Percentiles rank a stretch among this genome's conserved stretches.
These are phyloP conservation scores for Grosmannia clavigera DNA, from an alignment of 2,329 filamentous ascomycete genomes.

Conservation along the genomic window DNA sequence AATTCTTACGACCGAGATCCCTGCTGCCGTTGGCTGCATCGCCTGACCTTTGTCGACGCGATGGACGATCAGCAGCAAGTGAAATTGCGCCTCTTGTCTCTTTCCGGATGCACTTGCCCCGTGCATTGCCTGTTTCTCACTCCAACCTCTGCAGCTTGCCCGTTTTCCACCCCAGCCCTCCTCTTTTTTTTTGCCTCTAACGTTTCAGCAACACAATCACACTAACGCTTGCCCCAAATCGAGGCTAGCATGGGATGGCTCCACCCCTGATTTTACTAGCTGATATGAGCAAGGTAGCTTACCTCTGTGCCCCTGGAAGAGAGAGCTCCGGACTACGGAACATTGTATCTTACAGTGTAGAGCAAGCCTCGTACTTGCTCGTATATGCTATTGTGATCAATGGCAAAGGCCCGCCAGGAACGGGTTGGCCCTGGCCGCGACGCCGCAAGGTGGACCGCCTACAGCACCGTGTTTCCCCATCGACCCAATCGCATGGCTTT, in stretches of 20 bases:
- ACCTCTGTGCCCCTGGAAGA: too few relatives aligned
- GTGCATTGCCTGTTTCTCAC: background rate
- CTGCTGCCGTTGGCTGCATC: background rate
- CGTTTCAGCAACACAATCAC: slow-evolving; percentile 9
- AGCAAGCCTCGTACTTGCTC: too few relatives aligned
- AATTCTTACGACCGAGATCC: background rate
- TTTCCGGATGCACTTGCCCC: background rate
- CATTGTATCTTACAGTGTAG: too few relatives aligned
- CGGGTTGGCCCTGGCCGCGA: slow-evolving; percentile 5
- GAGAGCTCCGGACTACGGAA: too few relatives aligned
- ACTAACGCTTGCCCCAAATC: slow-evolving; percentile 4
- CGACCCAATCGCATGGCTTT: background rate
- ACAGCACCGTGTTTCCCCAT: background rate
- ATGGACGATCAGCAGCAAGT: background rate
- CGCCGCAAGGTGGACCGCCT: background rate
- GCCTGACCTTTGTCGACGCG: background rate
- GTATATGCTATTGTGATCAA: too few relatives aligned
- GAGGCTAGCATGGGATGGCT: background rate
- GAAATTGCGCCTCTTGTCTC: background rate
- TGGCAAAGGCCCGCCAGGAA: background rate
- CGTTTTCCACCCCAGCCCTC: background rate
- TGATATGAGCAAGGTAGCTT: background rate
- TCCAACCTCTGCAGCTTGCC: background rate
- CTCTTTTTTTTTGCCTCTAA: background rate
- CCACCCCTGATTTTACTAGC: slow-evolving; percentile 10